These are phyloP conservation scores for Bonia amplexicaulis DNA, from an alignment of 176 grass and related monocot species.

Conservation along the genomic window DNA sequence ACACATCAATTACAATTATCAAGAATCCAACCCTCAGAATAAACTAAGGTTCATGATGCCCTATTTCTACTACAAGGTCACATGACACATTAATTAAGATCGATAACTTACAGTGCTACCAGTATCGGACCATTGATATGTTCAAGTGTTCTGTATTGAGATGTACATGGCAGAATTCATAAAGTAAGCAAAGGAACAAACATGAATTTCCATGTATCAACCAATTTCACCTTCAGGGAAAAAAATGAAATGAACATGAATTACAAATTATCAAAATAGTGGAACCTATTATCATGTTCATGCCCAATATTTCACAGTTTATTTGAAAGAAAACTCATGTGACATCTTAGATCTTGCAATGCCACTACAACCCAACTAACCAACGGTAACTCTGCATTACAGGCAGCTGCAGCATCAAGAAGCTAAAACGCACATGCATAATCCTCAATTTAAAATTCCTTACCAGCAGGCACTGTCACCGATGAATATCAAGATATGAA, in stretches of 20 bases:
- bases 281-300: background rate
- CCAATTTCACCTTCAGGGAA: background rate
- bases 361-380: background rate
- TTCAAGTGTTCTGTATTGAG: background rate
- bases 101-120: background rate
- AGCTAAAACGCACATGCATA: background rate
- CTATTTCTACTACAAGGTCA: background rate
- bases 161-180: background rate
- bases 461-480: background rate
- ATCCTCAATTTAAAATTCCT: background rate
- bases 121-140: background rate
- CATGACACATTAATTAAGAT: background rate
- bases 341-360: background rate
- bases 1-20: background rate
- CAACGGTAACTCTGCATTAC: background rate
- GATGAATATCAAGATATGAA: slow-evolving; percentile 1
- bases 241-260: background rate
- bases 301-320: background rate
- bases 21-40: background rate
- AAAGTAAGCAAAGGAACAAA: background rate
- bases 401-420: background rate
- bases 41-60: background rate
- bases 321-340: background rate
- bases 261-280: background rate
- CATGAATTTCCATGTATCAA: background rate